Percentiles rank a stretch among this genome's conserved stretches.
Conservation (phyloP, 1,139 yeast genomes). For the Arxiozyma slooffiae region DNA sequence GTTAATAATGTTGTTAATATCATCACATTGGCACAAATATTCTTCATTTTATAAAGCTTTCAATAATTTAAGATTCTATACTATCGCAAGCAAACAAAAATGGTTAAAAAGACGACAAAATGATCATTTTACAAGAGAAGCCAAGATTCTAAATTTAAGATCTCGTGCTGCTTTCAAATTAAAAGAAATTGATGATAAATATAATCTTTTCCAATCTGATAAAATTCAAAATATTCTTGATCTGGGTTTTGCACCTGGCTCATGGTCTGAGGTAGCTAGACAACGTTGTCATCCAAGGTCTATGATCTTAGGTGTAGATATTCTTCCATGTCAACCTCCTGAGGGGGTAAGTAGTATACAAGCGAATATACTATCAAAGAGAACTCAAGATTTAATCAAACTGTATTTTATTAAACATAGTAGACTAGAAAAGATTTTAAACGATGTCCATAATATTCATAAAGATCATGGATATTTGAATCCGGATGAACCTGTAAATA, state of each 20-base stretch:
- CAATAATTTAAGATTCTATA: background rate
- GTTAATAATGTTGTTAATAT: background rate
- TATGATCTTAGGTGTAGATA: constrained; percentile 73
- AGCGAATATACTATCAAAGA: constrained; percentile 68
- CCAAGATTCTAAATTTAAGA: constrained; percentile 51
- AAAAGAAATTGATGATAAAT: constrained; percentile 57
- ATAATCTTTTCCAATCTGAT: constrained; percentile 44
- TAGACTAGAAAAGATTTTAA: constrained; percentile 18
- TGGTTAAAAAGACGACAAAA: constrained; percentile 67
- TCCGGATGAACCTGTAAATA: background rate
- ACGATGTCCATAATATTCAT: constrained; percentile 18
- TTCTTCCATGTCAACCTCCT: constrained; percentile 71
- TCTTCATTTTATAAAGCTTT: background rate
- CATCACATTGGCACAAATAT: background rate
- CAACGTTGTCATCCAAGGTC: constrained; percentile 50
- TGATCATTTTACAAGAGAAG: constrained; percentile 58
- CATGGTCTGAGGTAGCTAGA: constrained; percentile 82
- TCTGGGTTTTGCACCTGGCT: constrained; percentile 92
- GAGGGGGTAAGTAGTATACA: constrained; percentile 70
- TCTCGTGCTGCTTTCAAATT: constrained; percentile 91
- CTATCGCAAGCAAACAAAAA: constrained; percentile 18
- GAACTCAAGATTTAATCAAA: constrained; percentile 53
- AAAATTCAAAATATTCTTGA: constrained; percentile 55
- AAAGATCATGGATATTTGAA: constrained; percentile 18
- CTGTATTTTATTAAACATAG: constrained; percentile 44